These are phyloP conservation scores for Trypanosoma melophagium DNA, from an alignment of 208 protist genomes.

Conservation along the genomic window DNA sequence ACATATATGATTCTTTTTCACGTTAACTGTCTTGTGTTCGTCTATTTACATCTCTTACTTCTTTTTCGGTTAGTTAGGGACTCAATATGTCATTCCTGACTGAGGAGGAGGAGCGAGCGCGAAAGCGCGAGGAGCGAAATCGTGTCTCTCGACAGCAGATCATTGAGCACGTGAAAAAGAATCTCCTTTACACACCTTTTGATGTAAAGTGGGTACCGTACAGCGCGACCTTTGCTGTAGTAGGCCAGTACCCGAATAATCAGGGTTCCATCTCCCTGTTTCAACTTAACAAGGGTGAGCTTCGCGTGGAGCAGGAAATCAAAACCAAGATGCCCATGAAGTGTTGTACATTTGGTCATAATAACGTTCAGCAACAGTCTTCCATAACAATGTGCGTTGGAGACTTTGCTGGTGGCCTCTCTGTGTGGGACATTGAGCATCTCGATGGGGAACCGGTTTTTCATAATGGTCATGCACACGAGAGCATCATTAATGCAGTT, in stretches of 20 bases:
- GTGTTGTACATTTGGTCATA: constrained; percentile 91
- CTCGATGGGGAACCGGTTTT: constrained; percentile 46
- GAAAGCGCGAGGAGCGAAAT: constrained; percentile 28
- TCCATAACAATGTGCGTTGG: constrained; percentile 64
- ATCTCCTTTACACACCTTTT: constrained; percentile 88
- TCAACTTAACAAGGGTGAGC: constrained; percentile 76
- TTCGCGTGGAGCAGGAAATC: constrained; percentile 56
- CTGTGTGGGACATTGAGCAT: constrained; percentile 80
- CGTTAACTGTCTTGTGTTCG: not conserved
- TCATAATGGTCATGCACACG: constrained; percentile 79
- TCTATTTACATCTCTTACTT: constrained; percentile 15
- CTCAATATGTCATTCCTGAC: constrained; percentile 28
- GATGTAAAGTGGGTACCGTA: constrained; percentile 91
- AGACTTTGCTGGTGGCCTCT: constrained; percentile 87
- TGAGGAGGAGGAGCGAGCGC: constrained; percentile 32
- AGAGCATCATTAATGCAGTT: constrained; percentile 93
- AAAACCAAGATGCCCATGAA: constrained; percentile 74
- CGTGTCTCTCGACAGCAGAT: constrained; percentile 87
- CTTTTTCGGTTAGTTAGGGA: not conserved
- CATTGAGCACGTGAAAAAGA: constrained; percentile 91
- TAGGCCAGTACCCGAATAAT: constrained; percentile 90
- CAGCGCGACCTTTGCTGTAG: constrained; percentile 66
- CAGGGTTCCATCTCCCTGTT: constrained; percentile 79
- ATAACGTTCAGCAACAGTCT: constrained; percentile 25
- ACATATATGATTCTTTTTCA: constrained; percentile 4